Percentiles rank a stretch among this genome's conserved stretches.
These are phyloP conservation scores for Emericellopsis atlantica DNA, from an alignment of 2,329 filamentous ascomycete genomes.

Conservation along the genomic window DNA sequence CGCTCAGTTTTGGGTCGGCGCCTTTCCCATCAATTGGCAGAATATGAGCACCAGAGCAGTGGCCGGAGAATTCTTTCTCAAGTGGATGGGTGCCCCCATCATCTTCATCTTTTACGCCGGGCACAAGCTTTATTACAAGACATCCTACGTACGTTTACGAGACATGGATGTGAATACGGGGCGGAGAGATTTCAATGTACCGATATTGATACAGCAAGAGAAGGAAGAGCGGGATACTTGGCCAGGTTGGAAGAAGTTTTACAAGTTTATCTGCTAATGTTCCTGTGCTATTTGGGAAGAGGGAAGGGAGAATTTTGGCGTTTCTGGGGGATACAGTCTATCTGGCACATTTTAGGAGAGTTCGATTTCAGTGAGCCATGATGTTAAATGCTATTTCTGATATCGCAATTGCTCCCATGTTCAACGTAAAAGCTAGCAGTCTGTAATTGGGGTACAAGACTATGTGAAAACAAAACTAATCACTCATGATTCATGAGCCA, in stretches of 20 bases:
- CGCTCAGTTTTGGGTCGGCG: conserved; percentile 81
- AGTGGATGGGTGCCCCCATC: conserved; percentile 59
- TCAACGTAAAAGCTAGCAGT: no score
- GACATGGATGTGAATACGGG: conserved; percentile 87
- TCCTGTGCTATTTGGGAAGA: not conserved
- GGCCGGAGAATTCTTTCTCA: conserved; percentile 58
- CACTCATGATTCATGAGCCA: conserved; percentile 19
- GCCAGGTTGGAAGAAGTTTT: conserved; percentile 66
- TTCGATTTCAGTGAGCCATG: no score
- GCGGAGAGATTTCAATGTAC: conserved; percentile 71
- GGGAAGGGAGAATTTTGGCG: not conserved
- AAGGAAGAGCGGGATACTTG: conserved; percentile 57
- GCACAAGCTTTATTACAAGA: conserved; percentile 67
- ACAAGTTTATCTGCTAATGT: conserved; percentile 57
- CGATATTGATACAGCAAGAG: conserved; percentile 69
- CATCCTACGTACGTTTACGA: conserved; percentile 48
- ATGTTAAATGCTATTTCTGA: no score
- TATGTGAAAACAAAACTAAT: conserved; percentile 5
- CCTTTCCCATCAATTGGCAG: conserved; percentile 56
- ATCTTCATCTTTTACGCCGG: conserved; percentile 53
- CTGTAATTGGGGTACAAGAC: not conserved
- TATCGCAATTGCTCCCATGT: no score
- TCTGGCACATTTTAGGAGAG: not conserved
- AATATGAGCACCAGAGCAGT: conserved; percentile 28
- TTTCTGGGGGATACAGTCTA: not conserved